phyloP scores from a whole-genome alignment of 371 early-diverging fungal species.

The Amoeboaphelidium protococcarum region DNA sequence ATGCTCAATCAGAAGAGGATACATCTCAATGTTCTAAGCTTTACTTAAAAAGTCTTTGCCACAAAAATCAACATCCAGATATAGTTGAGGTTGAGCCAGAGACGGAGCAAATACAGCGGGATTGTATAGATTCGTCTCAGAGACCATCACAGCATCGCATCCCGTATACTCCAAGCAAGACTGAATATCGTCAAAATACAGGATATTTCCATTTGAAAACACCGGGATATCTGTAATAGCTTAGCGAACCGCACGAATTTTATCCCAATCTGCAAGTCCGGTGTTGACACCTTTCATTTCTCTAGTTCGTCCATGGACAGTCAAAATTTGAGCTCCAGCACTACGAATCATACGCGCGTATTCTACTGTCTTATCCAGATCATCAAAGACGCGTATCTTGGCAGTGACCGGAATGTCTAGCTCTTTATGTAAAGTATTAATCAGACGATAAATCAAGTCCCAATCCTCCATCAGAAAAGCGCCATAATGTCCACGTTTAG shows the following conservation, averaged over 20 bases:
- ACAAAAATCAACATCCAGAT: no score
- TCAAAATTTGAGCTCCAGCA: slow-evolving; percentile 66
- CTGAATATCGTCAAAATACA: slow-evolving; percentile 65
- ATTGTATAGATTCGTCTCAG: slow-evolving; percentile 67
- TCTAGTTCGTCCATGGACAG: slow-evolving; percentile 85
- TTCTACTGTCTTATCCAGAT: slow-evolving; percentile 64
- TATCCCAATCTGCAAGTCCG: slow-evolving; percentile 91
- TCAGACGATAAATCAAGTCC: slow-evolving; percentile 49
- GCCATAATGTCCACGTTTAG: slow-evolving; percentile 81
- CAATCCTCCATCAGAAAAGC: slow-evolving; percentile 90
- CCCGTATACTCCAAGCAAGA: slow-evolving; percentile 69
- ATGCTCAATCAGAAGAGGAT: neutral
- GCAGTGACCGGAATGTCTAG: slow-evolving; percentile 86
- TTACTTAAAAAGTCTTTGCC: no score
- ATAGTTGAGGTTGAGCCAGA: no score
- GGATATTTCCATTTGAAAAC: slow-evolving; percentile 90
- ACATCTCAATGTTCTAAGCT: no score
- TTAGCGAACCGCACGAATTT: slow-evolving; percentile 57
- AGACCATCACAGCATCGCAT: slow-evolving; percentile 87
- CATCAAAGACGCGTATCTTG: slow-evolving; percentile 87
- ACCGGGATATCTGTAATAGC: slow-evolving; percentile 64
- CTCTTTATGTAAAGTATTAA: slow-evolving; percentile 41
- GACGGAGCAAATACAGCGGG: slow-evolving; percentile 48
- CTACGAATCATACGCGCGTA: slow-evolving; percentile 93
- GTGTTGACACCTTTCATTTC: slow-evolving; percentile 92